These are phyloP conservation scores for Diutina scorzettiae DNA, from an alignment of 1,139 yeast genomes.

Conservation along the genomic window DNA sequence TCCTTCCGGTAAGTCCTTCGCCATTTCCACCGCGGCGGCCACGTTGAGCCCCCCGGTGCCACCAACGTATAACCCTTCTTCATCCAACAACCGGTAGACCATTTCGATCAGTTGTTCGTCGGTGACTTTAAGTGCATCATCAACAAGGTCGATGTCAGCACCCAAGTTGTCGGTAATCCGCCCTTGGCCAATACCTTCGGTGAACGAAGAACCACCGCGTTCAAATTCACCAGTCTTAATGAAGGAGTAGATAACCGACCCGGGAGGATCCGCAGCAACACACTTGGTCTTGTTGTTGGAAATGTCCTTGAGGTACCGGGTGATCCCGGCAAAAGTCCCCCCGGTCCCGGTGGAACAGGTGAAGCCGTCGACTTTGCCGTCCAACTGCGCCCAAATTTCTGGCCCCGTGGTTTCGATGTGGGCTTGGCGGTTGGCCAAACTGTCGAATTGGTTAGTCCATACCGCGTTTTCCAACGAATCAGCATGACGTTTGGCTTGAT, in stretches of 20 bases:
- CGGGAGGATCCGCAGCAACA: constrained; percentile 5
- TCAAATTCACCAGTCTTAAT: constrained; percentile 49
- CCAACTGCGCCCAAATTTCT: constrained; percentile 83
- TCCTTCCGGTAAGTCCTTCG: constrained; percentile 65
- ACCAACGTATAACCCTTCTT: constrained; percentile 86
- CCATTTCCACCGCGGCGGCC: constrained; percentile 68
- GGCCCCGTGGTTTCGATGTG: constrained; percentile 12
- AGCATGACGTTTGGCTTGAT: constrained; percentile 77
- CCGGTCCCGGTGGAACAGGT: constrained; percentile 90
- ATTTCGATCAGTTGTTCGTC: constrained; percentile 69
- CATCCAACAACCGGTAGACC: constrained; percentile 73
- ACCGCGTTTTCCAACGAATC: constrained; percentile 63
- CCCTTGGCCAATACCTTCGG: constrained; percentile 95
- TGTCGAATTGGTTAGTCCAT: constrained; percentile 74
- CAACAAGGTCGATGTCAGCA: constrained; percentile 56
- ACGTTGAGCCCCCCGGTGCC: constrained; percentile 80
- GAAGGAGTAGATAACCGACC: constrained; percentile 55
- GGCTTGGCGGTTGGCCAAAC: constrained; percentile 11
- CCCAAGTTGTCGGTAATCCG: constrained; percentile 74
- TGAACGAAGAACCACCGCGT: constrained; percentile 72
- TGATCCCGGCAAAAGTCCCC: constrained; percentile 78
- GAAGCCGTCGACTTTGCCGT: constrained; percentile 73
- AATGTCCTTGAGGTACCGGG: constrained; percentile 50
- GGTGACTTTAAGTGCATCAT: constrained; percentile 65
- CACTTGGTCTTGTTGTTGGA: neutral